Percentiles rank a stretch among this genome's conserved stretches.
Conservation (phyloP, 208 protist species). For the Polymyxa betae region DNA sequence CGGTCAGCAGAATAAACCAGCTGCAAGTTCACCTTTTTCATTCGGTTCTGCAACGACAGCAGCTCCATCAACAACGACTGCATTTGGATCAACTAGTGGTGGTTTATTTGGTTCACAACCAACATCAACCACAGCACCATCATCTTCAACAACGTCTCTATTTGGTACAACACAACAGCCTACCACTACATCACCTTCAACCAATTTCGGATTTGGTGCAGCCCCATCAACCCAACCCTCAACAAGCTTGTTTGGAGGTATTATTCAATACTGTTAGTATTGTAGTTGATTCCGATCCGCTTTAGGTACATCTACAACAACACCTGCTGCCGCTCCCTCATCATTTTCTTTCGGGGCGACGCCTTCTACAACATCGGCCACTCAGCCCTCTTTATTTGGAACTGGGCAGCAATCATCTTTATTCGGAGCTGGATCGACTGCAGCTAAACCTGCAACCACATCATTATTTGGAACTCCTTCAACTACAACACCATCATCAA, state of each 20-base stretch:
- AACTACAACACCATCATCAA: not conserved
- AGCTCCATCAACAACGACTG: not conserved
- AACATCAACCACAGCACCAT: no score
- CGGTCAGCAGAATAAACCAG: not conserved
- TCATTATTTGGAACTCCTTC: constrained; percentile 21
- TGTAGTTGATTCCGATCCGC: no score
- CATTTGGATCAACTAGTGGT: not conserved
- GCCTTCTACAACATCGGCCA: not conserved
- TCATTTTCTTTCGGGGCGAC: not conserved
- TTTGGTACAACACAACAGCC: no score
- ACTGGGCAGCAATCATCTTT: not conserved
- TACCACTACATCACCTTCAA: no score
- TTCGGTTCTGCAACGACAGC: not conserved
- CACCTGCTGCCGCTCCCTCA: not conserved
- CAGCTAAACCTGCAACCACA: not conserved
- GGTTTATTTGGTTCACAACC: no score
- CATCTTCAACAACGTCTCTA: no score
- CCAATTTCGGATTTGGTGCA: no score
- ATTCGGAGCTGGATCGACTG: not conserved
- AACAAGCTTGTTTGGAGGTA: no score
- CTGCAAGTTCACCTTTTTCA: not conserved
- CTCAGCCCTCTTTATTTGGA: not conserved
- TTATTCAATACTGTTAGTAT: no score
- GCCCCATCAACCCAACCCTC: no score
- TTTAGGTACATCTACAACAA: not conserved